These are phyloP conservation scores for Aspergillus incahuasiensis DNA, from an alignment of 495 filamentous ascomycete species.

Conservation along the genomic window DNA sequence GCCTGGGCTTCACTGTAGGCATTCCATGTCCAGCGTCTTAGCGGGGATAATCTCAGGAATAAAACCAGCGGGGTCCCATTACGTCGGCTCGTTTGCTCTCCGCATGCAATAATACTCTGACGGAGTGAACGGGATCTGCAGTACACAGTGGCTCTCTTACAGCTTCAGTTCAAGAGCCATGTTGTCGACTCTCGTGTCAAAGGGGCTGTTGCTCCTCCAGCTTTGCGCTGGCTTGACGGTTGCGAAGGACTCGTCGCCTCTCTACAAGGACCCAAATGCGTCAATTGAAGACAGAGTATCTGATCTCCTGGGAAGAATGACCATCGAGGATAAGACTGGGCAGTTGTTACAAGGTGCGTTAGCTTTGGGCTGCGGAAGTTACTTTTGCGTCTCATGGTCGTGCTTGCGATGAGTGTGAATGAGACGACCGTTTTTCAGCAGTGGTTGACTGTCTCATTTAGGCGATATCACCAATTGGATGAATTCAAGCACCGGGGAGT, in stretches of 20 bases:
- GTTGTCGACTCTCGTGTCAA: constrained; percentile 23
- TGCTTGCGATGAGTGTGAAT: too few relatives aligned
- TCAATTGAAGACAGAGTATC: constrained; percentile 56
- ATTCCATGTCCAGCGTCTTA: neutral
- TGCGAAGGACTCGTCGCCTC: constrained; percentile 19
- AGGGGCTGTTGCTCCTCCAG: constrained; percentile 29
- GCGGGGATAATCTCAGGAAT: neutral
- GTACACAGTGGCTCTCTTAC: neutral
- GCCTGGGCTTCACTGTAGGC: neutral
- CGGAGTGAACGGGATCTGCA: neutral
- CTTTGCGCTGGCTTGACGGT: constrained; percentile 21
- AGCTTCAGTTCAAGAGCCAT: constrained; percentile 12
- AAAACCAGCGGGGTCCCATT: neutral
- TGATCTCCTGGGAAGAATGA: constrained; percentile 65
- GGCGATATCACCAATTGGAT: constrained; percentile 69
- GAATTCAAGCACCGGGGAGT: constrained; percentile 49
- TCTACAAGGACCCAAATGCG: constrained; percentile 60
- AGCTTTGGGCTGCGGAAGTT: too few relatives aligned
- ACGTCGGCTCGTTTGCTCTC: neutral
- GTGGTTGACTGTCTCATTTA: constrained; percentile 10
- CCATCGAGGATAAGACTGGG: constrained; percentile 61
- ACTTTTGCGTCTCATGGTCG: too few relatives aligned
- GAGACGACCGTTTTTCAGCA: too few relatives aligned
- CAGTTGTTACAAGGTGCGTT: constrained; percentile 57
- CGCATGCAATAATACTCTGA: neutral